Percentiles rank a stretch among this genome's conserved stretches.
These are phyloP conservation scores for Sclerotinia spermophila DNA, from an alignment of 2,329 filamentous ascomycete species.

Conservation along the genomic window DNA sequence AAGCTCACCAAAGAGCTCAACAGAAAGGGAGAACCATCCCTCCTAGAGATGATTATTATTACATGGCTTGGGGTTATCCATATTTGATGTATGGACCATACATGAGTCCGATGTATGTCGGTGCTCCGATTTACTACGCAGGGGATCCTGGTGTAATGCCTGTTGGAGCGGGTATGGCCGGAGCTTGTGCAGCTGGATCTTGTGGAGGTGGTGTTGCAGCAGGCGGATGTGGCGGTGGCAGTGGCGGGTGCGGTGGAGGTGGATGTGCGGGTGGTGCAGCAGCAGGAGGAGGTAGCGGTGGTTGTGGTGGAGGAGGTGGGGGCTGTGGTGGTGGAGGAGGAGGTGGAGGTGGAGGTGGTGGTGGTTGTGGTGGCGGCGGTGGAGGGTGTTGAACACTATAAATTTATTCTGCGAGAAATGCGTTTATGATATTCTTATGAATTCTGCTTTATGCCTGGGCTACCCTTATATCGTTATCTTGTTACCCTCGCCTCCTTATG, in stretches of 20 bases:
- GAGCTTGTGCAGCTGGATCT: slow-evolving; percentile 46
- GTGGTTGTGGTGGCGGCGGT: not conserved
- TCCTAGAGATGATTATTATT: slow-evolving; percentile 47
- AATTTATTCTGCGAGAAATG: not conserved
- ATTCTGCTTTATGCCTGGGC: not conserved
- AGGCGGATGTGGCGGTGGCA: slow-evolving; percentile 42
- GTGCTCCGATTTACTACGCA: slow-evolving; percentile 44
- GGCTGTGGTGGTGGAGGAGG: not conserved
- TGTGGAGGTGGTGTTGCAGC: slow-evolving; percentile 43
- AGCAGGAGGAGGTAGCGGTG: not conserved
- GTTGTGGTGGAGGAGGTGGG: not conserved
- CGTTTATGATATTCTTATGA: not conserved
- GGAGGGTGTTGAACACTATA: not conserved
- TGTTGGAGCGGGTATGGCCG: slow-evolving; percentile 40
- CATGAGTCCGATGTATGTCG: slow-evolving; percentile 41
- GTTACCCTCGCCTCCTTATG: not conserved
- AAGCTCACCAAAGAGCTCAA: slow-evolving; percentile 48
- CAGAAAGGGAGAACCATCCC: slow-evolving; percentile 49
- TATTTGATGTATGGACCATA: slow-evolving; percentile 50
- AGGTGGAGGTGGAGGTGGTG: not conserved
- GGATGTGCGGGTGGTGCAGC: slow-evolving; percentile 11
- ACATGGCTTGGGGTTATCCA: slow-evolving; percentile 45
- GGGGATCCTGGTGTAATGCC: slow-evolving; percentile 41
- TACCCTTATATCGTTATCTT: not conserved
- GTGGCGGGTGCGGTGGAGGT: slow-evolving; percentile 20